These are phyloP conservation scores for Hygrocybe punicea DNA, from an alignment of 768 basidiomycete genomes.

Conservation along the genomic window DNA sequence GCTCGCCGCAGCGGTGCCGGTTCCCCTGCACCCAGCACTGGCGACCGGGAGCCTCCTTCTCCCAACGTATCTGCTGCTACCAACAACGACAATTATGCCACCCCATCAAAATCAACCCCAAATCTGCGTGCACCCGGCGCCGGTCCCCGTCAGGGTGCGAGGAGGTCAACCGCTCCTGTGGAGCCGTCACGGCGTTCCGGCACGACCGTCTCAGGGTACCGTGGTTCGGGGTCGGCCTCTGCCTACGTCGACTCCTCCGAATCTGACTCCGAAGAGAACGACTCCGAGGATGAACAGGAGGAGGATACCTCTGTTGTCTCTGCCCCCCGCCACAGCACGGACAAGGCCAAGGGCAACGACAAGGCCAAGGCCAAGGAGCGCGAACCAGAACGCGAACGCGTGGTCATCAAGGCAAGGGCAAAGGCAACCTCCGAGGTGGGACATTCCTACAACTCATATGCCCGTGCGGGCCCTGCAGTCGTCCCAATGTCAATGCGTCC, in stretches of 20 bases:
- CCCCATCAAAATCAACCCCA: neutral
- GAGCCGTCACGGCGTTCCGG: neutral
- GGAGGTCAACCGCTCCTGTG: slow-evolving; percentile 15
- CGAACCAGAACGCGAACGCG: slow-evolving; percentile 31
- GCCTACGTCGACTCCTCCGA: slow-evolving; percentile 20
- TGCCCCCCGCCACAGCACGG: neutral
- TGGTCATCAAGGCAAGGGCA: slow-evolving; percentile 22
- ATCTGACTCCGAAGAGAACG: slow-evolving; percentile 33
- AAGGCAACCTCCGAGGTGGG: slow-evolving; percentile 8
- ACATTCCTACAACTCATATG: neutral
- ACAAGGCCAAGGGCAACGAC: neutral
- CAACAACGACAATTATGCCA: neutral
- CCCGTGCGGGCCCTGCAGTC: neutral
- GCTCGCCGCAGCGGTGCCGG: slow-evolving; percentile 60
- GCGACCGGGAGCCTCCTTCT: slow-evolving; percentile 26
- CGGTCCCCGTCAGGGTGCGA: slow-evolving; percentile 13
- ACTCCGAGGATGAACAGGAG: slow-evolving; percentile 1
- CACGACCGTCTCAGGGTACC: neutral
- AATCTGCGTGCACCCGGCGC: neutral
- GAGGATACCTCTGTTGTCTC: neutral
- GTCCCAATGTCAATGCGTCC: neutral
- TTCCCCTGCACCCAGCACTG: slow-evolving; percentile 55
- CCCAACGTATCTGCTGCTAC: neutral
- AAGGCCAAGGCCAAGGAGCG: neutral
- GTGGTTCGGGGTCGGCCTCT: neutral